Evolutionary conservation across 2,329 filamentous ascomycete genomes (phyloP).

Genomic region (Aspergillus aculeatinus): DNA sequence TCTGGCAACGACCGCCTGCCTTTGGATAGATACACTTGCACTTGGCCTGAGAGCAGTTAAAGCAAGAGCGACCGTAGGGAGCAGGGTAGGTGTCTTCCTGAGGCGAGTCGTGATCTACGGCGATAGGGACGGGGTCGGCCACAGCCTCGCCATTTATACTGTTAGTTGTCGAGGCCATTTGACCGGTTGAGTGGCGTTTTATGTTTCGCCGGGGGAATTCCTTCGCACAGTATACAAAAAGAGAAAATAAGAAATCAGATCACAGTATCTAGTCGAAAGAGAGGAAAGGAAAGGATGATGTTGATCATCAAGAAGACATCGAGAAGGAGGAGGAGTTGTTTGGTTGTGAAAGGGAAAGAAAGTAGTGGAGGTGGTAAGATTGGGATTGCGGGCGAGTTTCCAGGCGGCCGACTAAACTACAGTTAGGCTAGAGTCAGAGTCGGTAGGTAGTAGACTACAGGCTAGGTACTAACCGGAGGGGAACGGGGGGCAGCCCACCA

Average conservation of each 20-base stretch:
- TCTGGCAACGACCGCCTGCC: conserved; percentile 5
- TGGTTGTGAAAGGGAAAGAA: neutral
- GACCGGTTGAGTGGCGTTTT: neutral
- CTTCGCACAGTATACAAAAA: neutral
- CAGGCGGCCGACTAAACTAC: too few relatives aligned
- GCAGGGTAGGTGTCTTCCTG: conserved; percentile 8
- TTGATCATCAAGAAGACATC: neutral
- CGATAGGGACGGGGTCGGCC: neutral
- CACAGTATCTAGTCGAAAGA: neutral
- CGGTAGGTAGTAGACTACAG: too few relatives aligned
- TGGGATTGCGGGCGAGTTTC: neutral
- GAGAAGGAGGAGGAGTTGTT: neutral
- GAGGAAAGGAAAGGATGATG: neutral
- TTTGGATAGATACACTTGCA: conserved; percentile 23
- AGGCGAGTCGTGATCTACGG: neutral
- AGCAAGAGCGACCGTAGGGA: conserved; percentile 18
- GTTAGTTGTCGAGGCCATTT: neutral
- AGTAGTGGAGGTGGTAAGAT: neutral
- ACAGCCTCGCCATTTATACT: neutral
- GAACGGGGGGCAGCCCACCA: too few relatives aligned
- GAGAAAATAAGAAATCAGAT: neutral
- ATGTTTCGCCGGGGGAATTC: neutral
- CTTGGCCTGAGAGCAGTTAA: conserved; percentile 25
- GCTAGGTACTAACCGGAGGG: too few relatives aligned
- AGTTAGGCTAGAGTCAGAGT: neutral